Conservation (phyloP, 352 stramenopile species). For the Bremia lactucae region DNA sequence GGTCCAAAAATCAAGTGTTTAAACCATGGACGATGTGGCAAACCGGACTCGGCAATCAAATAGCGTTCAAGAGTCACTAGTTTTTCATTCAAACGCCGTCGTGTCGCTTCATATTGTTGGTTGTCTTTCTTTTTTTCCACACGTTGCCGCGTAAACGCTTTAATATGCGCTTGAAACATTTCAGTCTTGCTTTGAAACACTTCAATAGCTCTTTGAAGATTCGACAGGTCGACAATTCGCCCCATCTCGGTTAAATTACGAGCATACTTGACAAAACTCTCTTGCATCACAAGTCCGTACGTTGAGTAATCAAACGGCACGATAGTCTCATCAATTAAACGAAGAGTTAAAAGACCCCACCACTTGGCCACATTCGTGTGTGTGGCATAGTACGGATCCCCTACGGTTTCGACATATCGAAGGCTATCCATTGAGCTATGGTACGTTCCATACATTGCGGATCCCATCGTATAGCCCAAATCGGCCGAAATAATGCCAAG, state of each 20-base stretch:
- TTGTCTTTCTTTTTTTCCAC: conserved; percentile 3
- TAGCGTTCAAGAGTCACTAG: conserved; percentile 27
- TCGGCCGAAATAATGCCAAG: conserved; percentile 70
- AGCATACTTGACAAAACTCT: conserved; percentile 26
- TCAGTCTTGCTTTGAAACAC: conserved; percentile 22
- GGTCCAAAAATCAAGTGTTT: conserved; percentile 42
- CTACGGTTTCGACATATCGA: conserved; percentile 41
- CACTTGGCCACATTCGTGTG: conserved; percentile 41
- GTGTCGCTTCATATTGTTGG: conserved; percentile 1
- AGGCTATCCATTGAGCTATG: conserved; percentile 84
- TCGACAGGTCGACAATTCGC: conserved; percentile 19
- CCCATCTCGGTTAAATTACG: conserved; percentile 14
- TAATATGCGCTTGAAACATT: conserved; percentile 16
- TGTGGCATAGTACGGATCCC: conserved; percentile 51
- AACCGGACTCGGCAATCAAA: conserved; percentile 23
- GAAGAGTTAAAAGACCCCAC: conserved; percentile 51
- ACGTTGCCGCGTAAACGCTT: conserved; percentile 1
- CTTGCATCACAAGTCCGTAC: conserved; percentile 50
- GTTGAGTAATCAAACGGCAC: conserved; percentile 65
- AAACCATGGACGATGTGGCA: conserved; percentile 38
- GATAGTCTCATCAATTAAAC: conserved; percentile 36
- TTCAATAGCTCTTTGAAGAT: conserved; percentile 30
- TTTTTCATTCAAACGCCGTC: conserved; percentile 11
- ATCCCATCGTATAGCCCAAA: conserved; percentile 17
- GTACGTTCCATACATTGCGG: conserved; percentile 52